phyloP scores from a whole-genome alignment of 805 yeast species.

The Pichia gijzeniarum region DNA sequence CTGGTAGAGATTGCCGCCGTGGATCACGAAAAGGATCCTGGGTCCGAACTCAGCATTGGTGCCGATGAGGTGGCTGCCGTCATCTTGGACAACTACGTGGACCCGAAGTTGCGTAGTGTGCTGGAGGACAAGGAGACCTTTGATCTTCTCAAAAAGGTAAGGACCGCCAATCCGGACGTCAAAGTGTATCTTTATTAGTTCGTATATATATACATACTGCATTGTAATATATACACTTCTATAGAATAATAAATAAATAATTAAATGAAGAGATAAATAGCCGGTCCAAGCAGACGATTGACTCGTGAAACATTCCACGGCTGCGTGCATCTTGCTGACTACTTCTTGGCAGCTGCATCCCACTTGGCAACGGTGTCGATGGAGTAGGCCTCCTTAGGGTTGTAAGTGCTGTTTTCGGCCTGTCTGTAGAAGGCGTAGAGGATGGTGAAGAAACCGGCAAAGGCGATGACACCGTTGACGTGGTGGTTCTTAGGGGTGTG shows the following conservation, averaged over 20 bases:
- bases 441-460: conserved; percentile 33
- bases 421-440: conserved; percentile 30
- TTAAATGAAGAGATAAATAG: not conserved
- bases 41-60: conserved; percentile 35
- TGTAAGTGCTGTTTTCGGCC: conserved; percentile 33
- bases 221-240: conserved; percentile 6
- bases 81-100: conserved; percentile 57
- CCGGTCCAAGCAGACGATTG: too few species aligned
- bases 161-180: conserved; percentile 32
- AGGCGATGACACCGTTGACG: conserved; percentile 36
- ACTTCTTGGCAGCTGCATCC: conserved; percentile 36
- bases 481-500: conserved; percentile 46
- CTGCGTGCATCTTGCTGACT: too few species aligned
- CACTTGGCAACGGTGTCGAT: conserved; percentile 37
- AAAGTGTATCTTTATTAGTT: conserved; percentile 46
- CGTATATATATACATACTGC: conserved; percentile 1
- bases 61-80: conserved; percentile 44
- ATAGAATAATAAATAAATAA: conserved; percentile 1
- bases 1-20: conserved; percentile 6
- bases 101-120: conserved; percentile 50
- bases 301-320: too few species aligned
- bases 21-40: conserved; percentile 5
- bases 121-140: conserved; percentile 52
- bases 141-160: conserved; percentile 34
- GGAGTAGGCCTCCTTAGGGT: conserved; percentile 32